Conservation (phyloP, 2,329 filamentous ascomycete genomes). For the Phyllachora maydis region DNA sequence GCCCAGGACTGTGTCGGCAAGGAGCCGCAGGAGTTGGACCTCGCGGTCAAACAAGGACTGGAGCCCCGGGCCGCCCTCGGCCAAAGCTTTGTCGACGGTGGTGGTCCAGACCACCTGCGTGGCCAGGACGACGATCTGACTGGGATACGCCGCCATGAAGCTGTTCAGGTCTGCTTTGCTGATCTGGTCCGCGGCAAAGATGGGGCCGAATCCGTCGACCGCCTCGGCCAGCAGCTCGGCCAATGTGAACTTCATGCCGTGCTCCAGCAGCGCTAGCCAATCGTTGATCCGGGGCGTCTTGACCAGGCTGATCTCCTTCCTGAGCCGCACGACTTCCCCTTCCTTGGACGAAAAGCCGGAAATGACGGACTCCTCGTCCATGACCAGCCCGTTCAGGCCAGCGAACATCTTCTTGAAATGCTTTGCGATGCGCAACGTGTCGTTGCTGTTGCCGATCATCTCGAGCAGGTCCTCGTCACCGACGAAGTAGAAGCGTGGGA, state of each 20-base stretch:
- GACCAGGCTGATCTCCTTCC: slow-evolving; percentile 76
- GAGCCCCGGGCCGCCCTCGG: slow-evolving; percentile 48
- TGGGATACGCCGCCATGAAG: slow-evolving; percentile 74
- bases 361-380: slow-evolving; percentile 81
- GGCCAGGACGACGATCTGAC: slow-evolving; percentile 86
- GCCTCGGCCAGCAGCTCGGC: slow-evolving; percentile 82
- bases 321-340: slow-evolving; percentile 69
- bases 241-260: slow-evolving; percentile 82
- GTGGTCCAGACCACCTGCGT: slow-evolving; percentile 90
- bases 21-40: slow-evolving; percentile 63
- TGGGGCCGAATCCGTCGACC: slow-evolving; percentile 57
- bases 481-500: slow-evolving; percentile 98
- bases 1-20: slow-evolving; percentile 75
- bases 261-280: slow-evolving; percentile 87
- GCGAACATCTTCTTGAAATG: slow-evolving; percentile 99
- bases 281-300: slow-evolving; percentile 97
- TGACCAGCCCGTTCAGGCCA: slow-evolving; percentile 71
- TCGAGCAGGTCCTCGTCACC: slow-evolving; percentile 95
- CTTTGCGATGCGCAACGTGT: slow-evolving; percentile 87
- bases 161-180: slow-evolving; percentile 49
- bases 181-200: slow-evolving; percentile 53
- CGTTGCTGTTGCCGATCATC: slow-evolving; percentile 98
- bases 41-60: slow-evolving; percentile 59
- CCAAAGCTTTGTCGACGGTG: slow-evolving; percentile 59
- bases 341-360: slow-evolving; percentile 90